Evolutionary conservation across 345 rosid species (phyloP).

Genomic region (Streptanthus diversifolius): DNA sequence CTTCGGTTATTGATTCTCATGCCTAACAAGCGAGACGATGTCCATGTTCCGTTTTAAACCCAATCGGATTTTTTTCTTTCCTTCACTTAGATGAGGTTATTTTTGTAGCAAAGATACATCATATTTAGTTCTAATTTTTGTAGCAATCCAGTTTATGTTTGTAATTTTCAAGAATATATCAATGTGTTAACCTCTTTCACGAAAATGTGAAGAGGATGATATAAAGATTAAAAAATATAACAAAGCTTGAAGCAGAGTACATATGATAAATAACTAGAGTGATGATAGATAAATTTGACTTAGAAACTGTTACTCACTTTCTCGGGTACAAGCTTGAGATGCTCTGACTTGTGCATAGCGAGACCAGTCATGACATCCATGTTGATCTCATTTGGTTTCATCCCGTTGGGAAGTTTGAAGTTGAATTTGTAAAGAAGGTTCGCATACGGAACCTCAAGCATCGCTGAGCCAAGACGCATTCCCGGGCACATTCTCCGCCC

Average conservation of each 20-base stretch:
- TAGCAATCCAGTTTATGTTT: neutral
- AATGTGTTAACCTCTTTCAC: neutral
- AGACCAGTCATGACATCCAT: constrained; percentile 31
- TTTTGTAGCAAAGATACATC: neutral
- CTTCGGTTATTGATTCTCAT: constrained; percentile 66
- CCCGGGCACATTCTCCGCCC: constrained; percentile 41
- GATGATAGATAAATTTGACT: neutral
- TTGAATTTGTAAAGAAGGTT: constrained; percentile 30
- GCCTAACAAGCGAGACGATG: constrained; percentile 46
- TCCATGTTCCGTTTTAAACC: constrained; percentile 14
- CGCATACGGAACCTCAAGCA: constrained; percentile 34
- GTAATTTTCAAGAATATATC: neutral
- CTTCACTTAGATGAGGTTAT: neutral
- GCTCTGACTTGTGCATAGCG: constrained; percentile 31
- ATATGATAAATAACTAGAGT: neutral
- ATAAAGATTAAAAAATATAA: neutral
- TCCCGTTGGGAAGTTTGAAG: constrained; percentile 28
- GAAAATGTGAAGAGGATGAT: neutral
- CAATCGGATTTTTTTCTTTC: neutral
- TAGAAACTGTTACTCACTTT: neutral
- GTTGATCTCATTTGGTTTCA: constrained; percentile 29
- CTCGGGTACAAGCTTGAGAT: constrained; percentile 28
- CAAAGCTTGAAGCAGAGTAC: neutral
- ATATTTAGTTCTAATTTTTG: neutral
- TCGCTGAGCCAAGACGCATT: constrained; percentile 27